phyloP scores from a whole-genome alignment of 1,139 yeast genomes.

The Saccharomyces hybrid region DNA sequence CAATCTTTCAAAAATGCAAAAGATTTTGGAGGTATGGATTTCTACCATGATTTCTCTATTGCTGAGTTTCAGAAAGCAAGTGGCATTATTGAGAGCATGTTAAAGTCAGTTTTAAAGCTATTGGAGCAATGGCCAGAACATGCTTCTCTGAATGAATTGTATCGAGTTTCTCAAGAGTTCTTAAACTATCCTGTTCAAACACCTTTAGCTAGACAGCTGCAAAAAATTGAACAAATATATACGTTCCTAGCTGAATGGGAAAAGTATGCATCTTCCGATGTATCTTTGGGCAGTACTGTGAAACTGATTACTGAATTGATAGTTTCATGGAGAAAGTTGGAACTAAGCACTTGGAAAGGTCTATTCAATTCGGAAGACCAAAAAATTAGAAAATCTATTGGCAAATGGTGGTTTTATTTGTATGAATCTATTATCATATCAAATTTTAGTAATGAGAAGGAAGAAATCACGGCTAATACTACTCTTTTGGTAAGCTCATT shows the following conservation, averaged over 20 bases:
- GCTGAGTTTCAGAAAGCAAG: slow-evolving; percentile 58
- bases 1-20: slow-evolving; percentile 20
- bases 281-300: slow-evolving; percentile 50
- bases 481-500: slow-evolving; percentile 55
- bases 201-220: slow-evolving; percentile 71
- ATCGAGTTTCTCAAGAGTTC: slow-evolving; percentile 61
- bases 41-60: slow-evolving; percentile 61
- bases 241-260: slow-evolving; percentile 88
- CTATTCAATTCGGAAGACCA: slow-evolving; percentile 63
- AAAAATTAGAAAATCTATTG: slow-evolving; percentile 43
- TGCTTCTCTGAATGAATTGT: slow-evolving; percentile 69
- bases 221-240: slow-evolving; percentile 80
- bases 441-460: slow-evolving; percentile 22
- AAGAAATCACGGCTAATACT: slow-evolving; percentile 30
- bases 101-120: slow-evolving; percentile 43
- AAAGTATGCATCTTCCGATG: slow-evolving; percentile 77
- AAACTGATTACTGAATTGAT: slow-evolving; percentile 58
- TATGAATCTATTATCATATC: slow-evolving; percentile 57
- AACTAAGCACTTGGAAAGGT: slow-evolving; percentile 77
- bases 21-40: slow-evolving; percentile 39
- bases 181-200: slow-evolving; percentile 52
- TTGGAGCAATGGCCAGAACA: slow-evolving; percentile 92
- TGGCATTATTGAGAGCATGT: slow-evolving; percentile 42
- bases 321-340: slow-evolving; percentile 86
- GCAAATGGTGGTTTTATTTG: slow-evolving; percentile 88